A percentile compares a stretch with the other conserved stretches of the same genome.
Conservation (phyloP, 2,329 filamentous ascomycete species). For the Fonsecaea erecta region DNA sequence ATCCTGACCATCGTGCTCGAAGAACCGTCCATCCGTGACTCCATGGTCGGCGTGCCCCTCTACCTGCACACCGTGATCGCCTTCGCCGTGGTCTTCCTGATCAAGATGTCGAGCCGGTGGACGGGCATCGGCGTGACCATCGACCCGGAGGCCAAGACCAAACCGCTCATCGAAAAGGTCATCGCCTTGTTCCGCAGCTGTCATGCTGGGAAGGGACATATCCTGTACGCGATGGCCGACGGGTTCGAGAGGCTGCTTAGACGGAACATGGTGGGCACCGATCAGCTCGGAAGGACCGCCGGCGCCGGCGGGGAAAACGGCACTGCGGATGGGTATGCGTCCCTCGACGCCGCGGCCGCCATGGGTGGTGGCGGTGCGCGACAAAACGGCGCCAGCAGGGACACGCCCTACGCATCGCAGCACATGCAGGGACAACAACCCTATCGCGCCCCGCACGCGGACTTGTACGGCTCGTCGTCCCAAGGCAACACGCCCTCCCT, state of each 20-base stretch:
- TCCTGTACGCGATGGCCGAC: constrained; percentile 38
- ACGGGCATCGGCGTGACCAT: constrained; percentile 36
- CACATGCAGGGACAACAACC: neutral
- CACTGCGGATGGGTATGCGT: neutral
- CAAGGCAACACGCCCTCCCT: neutral
- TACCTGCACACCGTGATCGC: constrained; percentile 52
- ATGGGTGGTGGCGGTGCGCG: neutral
- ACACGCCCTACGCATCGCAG: neutral
- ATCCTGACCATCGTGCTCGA: constrained; percentile 55
- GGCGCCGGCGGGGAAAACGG: neutral
- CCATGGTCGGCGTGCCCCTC: constrained; percentile 54
- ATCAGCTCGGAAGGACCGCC: neutral
- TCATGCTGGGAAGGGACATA: constrained; percentile 34
- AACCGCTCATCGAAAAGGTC: constrained; percentile 36
- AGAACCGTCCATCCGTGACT: constrained; percentile 54
- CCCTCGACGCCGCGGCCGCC: constrained; percentile 7
- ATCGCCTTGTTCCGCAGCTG: constrained; percentile 32
- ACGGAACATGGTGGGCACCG: constrained; percentile 27
- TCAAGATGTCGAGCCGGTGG: constrained; percentile 45
- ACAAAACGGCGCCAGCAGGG: constrained; percentile 10
- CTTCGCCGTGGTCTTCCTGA: constrained; percentile 52
- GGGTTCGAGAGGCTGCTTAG: constrained; percentile 36
- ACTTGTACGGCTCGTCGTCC: constrained; percentile 4
- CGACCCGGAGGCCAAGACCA: constrained; percentile 35
- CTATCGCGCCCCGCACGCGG: neutral